Base-by-base conservation (phyloP, 75 land plant species). In the Cunninghamia lanceolata region DNA sequence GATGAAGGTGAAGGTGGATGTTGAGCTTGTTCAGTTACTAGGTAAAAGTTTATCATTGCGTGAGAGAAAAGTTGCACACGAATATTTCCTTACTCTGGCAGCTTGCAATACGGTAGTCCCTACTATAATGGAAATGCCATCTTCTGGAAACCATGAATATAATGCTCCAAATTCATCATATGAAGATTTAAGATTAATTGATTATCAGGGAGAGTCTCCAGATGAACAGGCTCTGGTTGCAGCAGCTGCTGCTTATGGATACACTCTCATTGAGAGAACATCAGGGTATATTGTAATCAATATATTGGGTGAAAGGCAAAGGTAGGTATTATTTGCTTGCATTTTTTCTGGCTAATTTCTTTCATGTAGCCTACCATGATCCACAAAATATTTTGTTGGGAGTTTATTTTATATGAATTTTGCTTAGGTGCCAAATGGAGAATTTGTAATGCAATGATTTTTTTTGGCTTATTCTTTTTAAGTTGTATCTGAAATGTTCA, bases 61-160 rank as follows among this genome's bases (percentile, higher is more conserved):
- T 52, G 91, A 93, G 73, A 87, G 90, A 54, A 88, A 80, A 63
- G 76, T 85, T 40, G 93, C 92, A 39, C 88, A 89, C 45, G 89
- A 95, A 86, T 96, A 92, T 89, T 92, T 96, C 84, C 89, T 96
- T 32, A 93, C 94, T 35, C 82, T 96, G 83, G 94, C 98, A 45
- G 92, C 98, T 52, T 96, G 98, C 85, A 96, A 96, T 87, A 96
- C 98, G 3, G 91, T 97, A 81, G 97, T 97, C 84, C 99, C 99
- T 76, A 85, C 94, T 3, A 68, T 90, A 40, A 78, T 83, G 42
- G 94, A 94, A 56, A 86, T 92, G 14, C 56, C 88, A 59, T 42
- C 83, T 36, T 80, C 89, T 36, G 89, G 89, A 21, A 74, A 90
- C 82, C 82, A 68, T 78, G 89, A 87, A 52, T 73, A 73, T 78